Conservation (phyloP, 108 stramenopile species). For the Nitzschia sp. region DNA sequence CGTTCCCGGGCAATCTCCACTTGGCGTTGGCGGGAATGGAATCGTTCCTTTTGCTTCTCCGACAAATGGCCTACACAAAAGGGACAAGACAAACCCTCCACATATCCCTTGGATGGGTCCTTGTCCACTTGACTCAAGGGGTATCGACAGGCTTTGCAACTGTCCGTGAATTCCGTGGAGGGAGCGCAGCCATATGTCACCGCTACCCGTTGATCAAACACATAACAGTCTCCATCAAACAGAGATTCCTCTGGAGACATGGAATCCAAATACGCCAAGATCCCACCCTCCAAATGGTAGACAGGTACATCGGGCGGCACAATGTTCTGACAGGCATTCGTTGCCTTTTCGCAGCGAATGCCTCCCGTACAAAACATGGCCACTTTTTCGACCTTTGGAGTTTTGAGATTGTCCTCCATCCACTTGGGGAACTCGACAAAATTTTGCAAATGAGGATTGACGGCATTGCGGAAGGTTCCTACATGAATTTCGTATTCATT, state of each 20-base stretch:
- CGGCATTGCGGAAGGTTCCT: constrained; percentile 76
- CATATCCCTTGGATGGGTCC: constrained; percentile 32
- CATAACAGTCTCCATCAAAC: constrained; percentile 82
- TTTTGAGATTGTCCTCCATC: constrained; percentile 37
- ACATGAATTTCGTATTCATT: constrained; percentile 81
- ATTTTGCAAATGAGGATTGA: constrained; percentile 64
- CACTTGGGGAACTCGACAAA: constrained; percentile 78
- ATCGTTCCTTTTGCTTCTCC: constrained; percentile 40
- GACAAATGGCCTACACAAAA: constrained; percentile 38
- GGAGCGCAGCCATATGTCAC: constrained; percentile 69
- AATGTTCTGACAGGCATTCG: constrained; percentile 45
- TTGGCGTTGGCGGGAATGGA: constrained; percentile 40
- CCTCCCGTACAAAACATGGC: constrained; percentile 97
- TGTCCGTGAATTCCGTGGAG: constrained; percentile 39
- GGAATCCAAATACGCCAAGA: constrained; percentile 77
- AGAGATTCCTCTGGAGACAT: constrained; percentile 47
- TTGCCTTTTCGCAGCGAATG: constrained; percentile 94
- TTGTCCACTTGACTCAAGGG: constrained; percentile 50
- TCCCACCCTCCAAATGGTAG: constrained; percentile 88
- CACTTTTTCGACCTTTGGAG: constrained; percentile 52
- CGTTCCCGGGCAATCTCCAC: constrained; percentile 29
- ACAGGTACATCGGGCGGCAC: constrained; percentile 55
- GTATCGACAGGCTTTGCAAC: constrained; percentile 76
- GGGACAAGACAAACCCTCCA: constrained; percentile 48
- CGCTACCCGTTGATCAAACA: constrained; percentile 82